These are phyloP conservation scores for Cladosporium sp. DNA, from an alignment of 2,329 filamentous ascomycete genomes.

Conservation along the genomic window DNA sequence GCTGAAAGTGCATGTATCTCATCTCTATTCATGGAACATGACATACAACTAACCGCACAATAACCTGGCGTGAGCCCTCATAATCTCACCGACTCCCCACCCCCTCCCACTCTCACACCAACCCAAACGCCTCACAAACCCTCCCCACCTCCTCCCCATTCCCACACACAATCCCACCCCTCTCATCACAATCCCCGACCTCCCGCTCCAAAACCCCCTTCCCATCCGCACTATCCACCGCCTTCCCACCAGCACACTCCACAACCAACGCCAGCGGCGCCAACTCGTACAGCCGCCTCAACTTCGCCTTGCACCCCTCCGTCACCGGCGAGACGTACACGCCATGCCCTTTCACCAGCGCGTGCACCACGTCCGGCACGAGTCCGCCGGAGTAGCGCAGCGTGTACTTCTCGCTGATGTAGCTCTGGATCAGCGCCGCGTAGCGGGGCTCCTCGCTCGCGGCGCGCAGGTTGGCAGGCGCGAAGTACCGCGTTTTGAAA, in stretches of 20 bases:
- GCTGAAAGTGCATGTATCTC: too few relatives aligned
- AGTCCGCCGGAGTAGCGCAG: slow-evolving; percentile 58
- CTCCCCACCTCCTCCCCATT: slow-evolving; percentile 28
- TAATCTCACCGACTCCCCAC: not conserved
- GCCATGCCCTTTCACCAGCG: slow-evolving; percentile 58
- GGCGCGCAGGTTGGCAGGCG: slow-evolving; percentile 58
- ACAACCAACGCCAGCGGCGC: slow-evolving; percentile 57
- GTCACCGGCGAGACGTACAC: slow-evolving; percentile 58
- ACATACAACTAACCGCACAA: too few relatives aligned
- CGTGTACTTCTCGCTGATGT: slow-evolving; percentile 53
- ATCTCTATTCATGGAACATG: too few relatives aligned
- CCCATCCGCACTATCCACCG: slow-evolving; percentile 44
- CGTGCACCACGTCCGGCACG: slow-evolving; percentile 59
- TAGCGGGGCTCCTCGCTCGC: slow-evolving; percentile 51
- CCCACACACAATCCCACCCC: slow-evolving; percentile 31
- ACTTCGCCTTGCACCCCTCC: slow-evolving; percentile 49
- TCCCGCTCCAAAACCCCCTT: slow-evolving; percentile 8
- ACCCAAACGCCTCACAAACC: slow-evolving; percentile 16
- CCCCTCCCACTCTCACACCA: slow-evolving; percentile 2
- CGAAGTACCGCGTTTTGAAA: slow-evolving; percentile 55
- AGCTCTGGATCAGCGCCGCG: slow-evolving; percentile 46
- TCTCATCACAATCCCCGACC: slow-evolving; percentile 30
- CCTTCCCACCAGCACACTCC: slow-evolving; percentile 56
- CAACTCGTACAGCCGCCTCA: slow-evolving; percentile 57
- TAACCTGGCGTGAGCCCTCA: too few relatives aligned